Evolutionary conservation across 345 rosid species (phyloP).

Genomic region (Brassica cretica): DNA sequence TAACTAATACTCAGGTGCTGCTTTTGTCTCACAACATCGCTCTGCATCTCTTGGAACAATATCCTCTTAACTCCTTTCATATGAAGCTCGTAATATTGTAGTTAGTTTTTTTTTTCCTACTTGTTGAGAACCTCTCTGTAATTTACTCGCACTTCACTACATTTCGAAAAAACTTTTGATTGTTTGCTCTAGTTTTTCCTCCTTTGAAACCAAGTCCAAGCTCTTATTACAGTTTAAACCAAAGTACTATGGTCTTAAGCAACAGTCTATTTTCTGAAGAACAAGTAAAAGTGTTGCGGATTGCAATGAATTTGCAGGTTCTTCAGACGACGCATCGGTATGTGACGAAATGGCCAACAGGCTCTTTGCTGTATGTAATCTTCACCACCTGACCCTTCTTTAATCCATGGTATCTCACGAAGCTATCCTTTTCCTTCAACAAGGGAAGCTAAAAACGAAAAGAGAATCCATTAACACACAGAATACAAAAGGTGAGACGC

Average conservation of each 20-base stretch:
- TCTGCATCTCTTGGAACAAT: slow-evolving; percentile 18
- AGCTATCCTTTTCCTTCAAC: slow-evolving; percentile 39
- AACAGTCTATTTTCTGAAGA: neutral
- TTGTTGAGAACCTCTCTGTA: neutral
- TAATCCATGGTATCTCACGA: slow-evolving; percentile 38
- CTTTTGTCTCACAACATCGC: slow-evolving; percentile 30
- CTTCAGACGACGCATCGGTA: slow-evolving; percentile 40
- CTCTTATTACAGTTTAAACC: slow-evolving; percentile 9
- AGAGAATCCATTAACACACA: slow-evolving; percentile 10
- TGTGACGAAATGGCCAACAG: slow-evolving; percentile 32
- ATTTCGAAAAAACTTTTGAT: slow-evolving; percentile 17
- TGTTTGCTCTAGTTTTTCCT: slow-evolving; percentile 8
- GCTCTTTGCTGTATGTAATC: slow-evolving; percentile 38
- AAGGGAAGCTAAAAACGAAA: slow-evolving; percentile 36
- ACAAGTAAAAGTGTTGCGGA: slow-evolving; percentile 2
- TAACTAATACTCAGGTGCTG: slow-evolving; percentile 35
- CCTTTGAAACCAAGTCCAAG: slow-evolving; percentile 7
- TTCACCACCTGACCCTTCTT: slow-evolving; percentile 41
- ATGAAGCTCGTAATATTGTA: slow-evolving; percentile 32
- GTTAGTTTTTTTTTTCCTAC: slow-evolving; percentile 14
- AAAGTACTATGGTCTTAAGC: neutral
- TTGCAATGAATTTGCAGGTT: neutral
- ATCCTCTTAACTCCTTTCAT: slow-evolving; percentile 11
- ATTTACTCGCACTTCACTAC: slow-evolving; percentile 17
- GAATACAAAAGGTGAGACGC: neutral